phyloP scores from a whole-genome alignment of 2,329 filamentous ascomycete species.

The Sarocladiaceae sp. region DNA sequence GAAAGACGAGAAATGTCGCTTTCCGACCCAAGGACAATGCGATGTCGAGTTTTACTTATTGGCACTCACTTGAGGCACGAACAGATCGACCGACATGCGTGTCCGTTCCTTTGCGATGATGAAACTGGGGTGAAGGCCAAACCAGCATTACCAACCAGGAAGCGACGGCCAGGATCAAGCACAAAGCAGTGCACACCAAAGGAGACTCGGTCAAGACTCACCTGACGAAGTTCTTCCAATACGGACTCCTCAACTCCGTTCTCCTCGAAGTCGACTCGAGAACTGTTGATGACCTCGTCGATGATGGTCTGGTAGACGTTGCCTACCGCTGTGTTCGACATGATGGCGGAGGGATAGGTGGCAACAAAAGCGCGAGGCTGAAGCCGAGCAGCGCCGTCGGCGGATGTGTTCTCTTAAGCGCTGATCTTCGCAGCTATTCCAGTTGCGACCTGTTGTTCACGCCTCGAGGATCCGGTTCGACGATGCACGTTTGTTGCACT shows the following conservation, averaged over 20 bases:
- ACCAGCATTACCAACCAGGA: too few species aligned
- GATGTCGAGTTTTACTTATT: not conserved
- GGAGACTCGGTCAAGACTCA: slow-evolving; percentile 45
- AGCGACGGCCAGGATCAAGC: not conserved
- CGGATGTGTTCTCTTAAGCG: too few species aligned
- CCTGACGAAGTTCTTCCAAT: slow-evolving; percentile 81
- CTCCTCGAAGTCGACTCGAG: slow-evolving; percentile 94
- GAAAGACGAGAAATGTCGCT: not conserved
- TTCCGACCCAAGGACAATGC: not conserved
- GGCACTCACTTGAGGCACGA: not conserved
- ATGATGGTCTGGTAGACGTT: slow-evolving; percentile 75
- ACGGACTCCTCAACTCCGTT: slow-evolving; percentile 85
- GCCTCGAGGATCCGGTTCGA: not conserved
- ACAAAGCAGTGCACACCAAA: not conserved
- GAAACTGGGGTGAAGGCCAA: too few species aligned
- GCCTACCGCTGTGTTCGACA: slow-evolving; percentile 63
- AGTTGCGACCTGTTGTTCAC: not conserved
- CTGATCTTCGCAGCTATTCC: too few species aligned
- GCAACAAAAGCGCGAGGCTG: not conserved
- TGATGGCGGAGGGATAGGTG: slow-evolving; percentile 27
- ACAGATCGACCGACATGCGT: not conserved
- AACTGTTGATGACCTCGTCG: slow-evolving; percentile 85
- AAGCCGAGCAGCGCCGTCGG: not conserved
- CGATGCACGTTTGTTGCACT: not conserved
- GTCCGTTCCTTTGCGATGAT: not conserved